A percentile compares a stretch with the other conserved stretches of the same genome.
Conservation (phyloP, 2,329 filamentous ascomycete genomes). For the Cladosporium velox region DNA sequence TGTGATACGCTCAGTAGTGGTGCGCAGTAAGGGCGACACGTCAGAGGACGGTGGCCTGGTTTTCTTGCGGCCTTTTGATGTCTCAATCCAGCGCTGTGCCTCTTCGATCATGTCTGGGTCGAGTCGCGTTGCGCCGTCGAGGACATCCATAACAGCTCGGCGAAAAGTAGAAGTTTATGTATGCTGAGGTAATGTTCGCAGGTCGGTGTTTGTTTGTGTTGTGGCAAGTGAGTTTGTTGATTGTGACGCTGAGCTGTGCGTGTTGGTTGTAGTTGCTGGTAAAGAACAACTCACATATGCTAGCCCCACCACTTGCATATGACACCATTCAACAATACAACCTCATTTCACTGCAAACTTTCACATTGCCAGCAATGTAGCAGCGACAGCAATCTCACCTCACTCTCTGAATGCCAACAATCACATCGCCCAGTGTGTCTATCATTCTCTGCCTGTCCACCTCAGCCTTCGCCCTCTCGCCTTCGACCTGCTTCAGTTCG, state of each 20-base stretch:
- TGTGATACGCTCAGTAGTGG: neutral
- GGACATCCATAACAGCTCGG: neutral
- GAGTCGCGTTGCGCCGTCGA: neutral
- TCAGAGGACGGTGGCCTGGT: neutral
- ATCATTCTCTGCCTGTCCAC: conserved; percentile 46
- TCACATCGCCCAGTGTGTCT: conserved; percentile 49
- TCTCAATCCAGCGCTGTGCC: conserved; percentile 5
- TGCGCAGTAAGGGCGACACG: neutral
- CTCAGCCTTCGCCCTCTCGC: conserved; percentile 44
- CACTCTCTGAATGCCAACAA: conserved; percentile 36
- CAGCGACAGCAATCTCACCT: conserved; percentile 33
- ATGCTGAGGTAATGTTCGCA: neutral
- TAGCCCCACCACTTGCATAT: neutral
- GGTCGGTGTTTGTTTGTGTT: neutral
- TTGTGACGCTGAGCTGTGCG: neutral
- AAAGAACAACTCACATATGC: neutral
- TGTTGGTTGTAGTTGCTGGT: neutral
- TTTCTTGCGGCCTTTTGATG: neutral
- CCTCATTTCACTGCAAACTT: neutral
- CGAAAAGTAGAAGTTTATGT: neutral
- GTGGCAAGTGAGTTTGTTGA: neutral
- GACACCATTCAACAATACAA: neutral
- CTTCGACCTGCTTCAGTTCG: conserved; percentile 46
- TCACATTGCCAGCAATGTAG: neutral
- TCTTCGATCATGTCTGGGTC: neutral